Conservation (phyloP, 129 eudicot genomes). For the Glebionis coronaria region DNA sequence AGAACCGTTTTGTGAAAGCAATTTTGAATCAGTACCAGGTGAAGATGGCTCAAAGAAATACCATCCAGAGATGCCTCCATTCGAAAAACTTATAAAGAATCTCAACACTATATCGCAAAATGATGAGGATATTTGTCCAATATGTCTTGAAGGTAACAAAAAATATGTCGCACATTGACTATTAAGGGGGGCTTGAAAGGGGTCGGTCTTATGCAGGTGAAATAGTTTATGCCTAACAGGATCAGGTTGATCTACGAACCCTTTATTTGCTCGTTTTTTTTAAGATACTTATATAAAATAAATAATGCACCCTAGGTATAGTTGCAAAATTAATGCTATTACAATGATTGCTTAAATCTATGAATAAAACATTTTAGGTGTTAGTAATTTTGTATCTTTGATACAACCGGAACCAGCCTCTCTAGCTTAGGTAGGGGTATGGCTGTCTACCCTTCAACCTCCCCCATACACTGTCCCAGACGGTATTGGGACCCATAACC, state of each 20-base stretch:
- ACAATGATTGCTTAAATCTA: not conserved
- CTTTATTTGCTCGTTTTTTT: not conserved
- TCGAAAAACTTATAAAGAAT: conserved; percentile 24
- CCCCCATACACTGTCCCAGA: too few relatives aligned
- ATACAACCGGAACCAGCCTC: too few relatives aligned
- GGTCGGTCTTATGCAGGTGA: too few relatives aligned
- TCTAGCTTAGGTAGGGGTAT: too few relatives aligned
- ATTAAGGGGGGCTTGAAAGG: not conserved
- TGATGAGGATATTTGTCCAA: conserved; percentile 39
- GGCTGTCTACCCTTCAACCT: too few relatives aligned
- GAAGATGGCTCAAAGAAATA: conserved; percentile 27
- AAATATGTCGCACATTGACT: not conserved
- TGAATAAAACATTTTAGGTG: not conserved
- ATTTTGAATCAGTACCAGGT: conserved; percentile 13
- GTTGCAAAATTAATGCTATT: not conserved
- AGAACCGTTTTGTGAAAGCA: conserved; percentile 25
- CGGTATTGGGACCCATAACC: too few relatives aligned
- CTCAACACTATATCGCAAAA: conserved; percentile 29
- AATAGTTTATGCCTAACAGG: too few relatives aligned
- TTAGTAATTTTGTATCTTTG: too few relatives aligned
- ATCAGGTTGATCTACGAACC: too few relatives aligned
- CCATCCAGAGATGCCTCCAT: conserved; percentile 25
- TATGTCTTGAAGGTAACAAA: conserved; percentile 38
- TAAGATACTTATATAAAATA: not conserved
- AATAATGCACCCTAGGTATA: not conserved